A percentile compares a stretch with the other conserved stretches of the same genome.
phyloP scores from a whole-genome alignment of 164 flowering plant species.

The Magnolia changhungtana region DNA sequence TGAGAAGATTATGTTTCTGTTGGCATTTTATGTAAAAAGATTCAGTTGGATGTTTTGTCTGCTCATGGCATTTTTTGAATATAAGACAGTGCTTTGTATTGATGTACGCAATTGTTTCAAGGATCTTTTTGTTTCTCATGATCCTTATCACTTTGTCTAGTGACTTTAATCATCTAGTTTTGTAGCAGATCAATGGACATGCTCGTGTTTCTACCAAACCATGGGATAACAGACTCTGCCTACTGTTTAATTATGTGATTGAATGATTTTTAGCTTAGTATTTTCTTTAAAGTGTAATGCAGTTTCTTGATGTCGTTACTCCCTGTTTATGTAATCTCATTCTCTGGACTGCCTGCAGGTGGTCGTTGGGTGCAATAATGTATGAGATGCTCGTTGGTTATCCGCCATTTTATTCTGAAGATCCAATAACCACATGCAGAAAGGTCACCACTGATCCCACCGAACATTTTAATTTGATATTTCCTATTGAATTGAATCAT shows the following conservation, averaged over 20 bases:
- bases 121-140: too few relatives aligned
- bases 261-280: not conserved
- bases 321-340: not conserved
- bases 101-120: too few relatives aligned
- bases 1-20: too few relatives aligned
- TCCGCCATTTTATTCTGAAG: conserved; percentile 65
- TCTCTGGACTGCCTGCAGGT: conserved; percentile 33
- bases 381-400: conserved; percentile 71
- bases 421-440: conserved; percentile 59
- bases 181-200: too few relatives aligned
- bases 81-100: too few relatives aligned
- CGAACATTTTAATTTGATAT: not conserved
- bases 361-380: conserved; percentile 72
- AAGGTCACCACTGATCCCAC: conserved; percentile 27
- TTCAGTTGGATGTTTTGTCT: too few relatives aligned
- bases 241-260: not conserved
- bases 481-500: not conserved
- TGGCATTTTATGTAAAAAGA: too few relatives aligned
- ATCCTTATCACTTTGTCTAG: too few relatives aligned
- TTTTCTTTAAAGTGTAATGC: not conserved
- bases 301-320: not conserved
- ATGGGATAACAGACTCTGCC: not conserved
- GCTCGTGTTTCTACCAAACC: not conserved
- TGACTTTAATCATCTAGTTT: too few relatives aligned
- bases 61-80: too few relatives aligned